phyloP scores from a whole-genome alignment of 768 basidiomycete species.

The Suillus subluteus region DNA sequence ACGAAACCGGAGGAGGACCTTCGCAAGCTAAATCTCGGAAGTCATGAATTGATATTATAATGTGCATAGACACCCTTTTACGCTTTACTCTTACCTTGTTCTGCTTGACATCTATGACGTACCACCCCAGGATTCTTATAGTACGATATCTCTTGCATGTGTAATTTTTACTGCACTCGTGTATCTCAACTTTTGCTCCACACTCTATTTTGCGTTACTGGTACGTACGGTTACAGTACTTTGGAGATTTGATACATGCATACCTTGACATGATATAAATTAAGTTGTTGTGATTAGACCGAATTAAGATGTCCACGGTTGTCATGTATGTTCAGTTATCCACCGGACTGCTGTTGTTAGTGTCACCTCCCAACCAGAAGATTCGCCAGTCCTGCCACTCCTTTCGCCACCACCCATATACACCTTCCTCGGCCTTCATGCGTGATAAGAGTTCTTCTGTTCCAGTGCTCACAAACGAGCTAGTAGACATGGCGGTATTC shows the following conservation, averaged over 20 bases:
- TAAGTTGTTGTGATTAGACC: slow-evolving; percentile 2
- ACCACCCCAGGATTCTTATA: slow-evolving; percentile 24
- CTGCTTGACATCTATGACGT: slow-evolving; percentile 23
- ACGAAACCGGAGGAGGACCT: slow-evolving; percentile 28
- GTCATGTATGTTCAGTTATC: slow-evolving; percentile 21
- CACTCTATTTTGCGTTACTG: not conserved
- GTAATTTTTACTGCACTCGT: slow-evolving; percentile 31
- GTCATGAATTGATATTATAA: slow-evolving; percentile 10
- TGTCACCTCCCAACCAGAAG: slow-evolving; percentile 77
- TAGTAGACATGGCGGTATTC: slow-evolving; percentile 45
- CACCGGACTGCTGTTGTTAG: slow-evolving; percentile 27
- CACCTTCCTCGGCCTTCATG: slow-evolving; percentile 60
- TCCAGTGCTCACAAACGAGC: slow-evolving; percentile 55
- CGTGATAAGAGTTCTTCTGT: slow-evolving; percentile 51
- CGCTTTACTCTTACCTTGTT: slow-evolving; percentile 17
- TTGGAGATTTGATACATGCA: not conserved
- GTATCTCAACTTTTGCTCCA: slow-evolving; percentile 21
- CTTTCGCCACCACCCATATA: slow-evolving; percentile 81
- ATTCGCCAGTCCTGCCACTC: slow-evolving; percentile 77
- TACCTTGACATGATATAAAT: not conserved
- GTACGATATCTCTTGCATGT: slow-evolving; percentile 30
- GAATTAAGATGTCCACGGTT: slow-evolving; percentile 14
- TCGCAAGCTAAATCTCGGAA: slow-evolving; percentile 9
- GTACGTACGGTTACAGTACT: not conserved
- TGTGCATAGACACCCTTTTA: slow-evolving; percentile 16